These are phyloP conservation scores for Cyclospora cayetanensis DNA, from an alignment of 169 alveolate genomes.

Conservation along the genomic window DNA sequence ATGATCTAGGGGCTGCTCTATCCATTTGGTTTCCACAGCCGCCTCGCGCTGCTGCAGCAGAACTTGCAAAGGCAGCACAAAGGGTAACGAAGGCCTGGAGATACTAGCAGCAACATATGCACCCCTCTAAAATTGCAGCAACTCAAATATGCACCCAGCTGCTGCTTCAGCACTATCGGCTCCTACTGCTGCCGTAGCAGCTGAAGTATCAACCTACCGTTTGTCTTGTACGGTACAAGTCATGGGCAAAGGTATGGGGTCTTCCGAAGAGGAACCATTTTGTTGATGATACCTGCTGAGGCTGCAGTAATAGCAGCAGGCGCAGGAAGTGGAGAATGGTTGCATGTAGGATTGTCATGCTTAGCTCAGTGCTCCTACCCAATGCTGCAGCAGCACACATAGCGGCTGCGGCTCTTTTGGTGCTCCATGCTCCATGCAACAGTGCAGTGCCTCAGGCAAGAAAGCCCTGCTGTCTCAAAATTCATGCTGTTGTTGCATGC, in stretches of 20 bases:
- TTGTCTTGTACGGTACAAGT: background rate
- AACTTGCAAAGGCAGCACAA: too few relatives aligned
- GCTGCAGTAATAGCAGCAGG: background rate
- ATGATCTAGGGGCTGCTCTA: background rate
- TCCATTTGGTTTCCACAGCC: background rate
- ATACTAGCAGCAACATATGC: background rate
- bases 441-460: too few relatives aligned
- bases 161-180: background rate
- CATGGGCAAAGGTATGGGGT: background rate
- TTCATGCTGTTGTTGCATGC: too few relatives aligned
- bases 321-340: too few relatives aligned
- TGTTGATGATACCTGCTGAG: background rate
- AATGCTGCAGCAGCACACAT: background rate
- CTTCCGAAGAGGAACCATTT: background rate
- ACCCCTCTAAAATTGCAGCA: background rate
- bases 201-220: too few relatives aligned
- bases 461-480: too few relatives aligned
- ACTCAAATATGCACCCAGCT: background rate
- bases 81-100: too few relatives aligned
- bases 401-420: background rate
- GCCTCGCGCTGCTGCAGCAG: too few relatives aligned
- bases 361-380: too few relatives aligned
- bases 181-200: conserved; percentile 1
- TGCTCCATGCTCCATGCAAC: too few relatives aligned
- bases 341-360: too few relatives aligned